Evolutionary conservation across 495 filamentous ascomycete genomes (phyloP), one percentile per base, ranked within the genome.

Genomic region (Talaromyces stipitatus): DNA sequence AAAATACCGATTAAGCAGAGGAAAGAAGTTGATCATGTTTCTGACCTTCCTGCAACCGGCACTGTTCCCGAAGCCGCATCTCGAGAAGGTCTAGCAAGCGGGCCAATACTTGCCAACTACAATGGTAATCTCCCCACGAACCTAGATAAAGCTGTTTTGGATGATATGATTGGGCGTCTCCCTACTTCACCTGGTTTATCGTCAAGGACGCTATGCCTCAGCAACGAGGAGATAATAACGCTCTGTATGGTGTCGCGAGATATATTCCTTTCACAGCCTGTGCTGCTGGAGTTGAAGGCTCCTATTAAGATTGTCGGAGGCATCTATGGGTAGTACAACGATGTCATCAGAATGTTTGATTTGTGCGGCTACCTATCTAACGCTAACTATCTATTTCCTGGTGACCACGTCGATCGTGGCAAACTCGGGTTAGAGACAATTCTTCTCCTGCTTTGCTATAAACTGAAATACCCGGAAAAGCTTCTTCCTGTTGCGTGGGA

Each of bases 291-390:
- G 71, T 79, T 98, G 55, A 84, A 90, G 53, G 87, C 94, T 14
- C 95, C 94, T 2, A 94, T 98, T 61, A 98, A 99, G 76, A 96
- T 99, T 61, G 94, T 99, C 12, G 94, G 94, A 7, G 94, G 97
- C 72, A 89, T 99, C 12, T 95, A 97, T 69, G 94, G 94, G 48
- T 95, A 99, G 72, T 99, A 97, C 66, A 95, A 91, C 18, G 94
- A 99, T 71, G 75, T 99, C 23, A 95, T 99, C 61, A 82, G 94
- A 29, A 86, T 99, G 81, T 99, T 99, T 61, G 94, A 97, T 73
- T 97, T 97, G 94, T 97, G 95, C 64, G 94, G 94, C 2, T 97
- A 97, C 67, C 94, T 95, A 12, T 95, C 94, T 3, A 85, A 82
- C 43, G 84, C 92, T 7, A 99, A 99, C 75, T 99, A 89, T 65